These are phyloP conservation scores for Xylaria sp. DNA, from an alignment of 2,329 filamentous ascomycete genomes.

Conservation along the genomic window DNA sequence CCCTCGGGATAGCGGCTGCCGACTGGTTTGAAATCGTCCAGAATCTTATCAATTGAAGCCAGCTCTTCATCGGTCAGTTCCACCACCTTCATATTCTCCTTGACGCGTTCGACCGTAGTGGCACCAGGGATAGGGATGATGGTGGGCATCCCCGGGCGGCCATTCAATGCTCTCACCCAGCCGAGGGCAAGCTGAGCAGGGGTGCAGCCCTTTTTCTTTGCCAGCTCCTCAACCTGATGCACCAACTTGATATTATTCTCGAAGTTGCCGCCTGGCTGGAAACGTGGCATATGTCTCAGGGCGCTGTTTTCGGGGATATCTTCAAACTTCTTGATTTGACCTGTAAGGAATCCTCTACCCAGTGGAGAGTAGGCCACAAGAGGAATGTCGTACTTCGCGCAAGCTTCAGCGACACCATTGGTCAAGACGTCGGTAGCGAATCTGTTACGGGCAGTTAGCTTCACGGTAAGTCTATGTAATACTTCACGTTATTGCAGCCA, in stretches of 20 bases:
- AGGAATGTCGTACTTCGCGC: slow-evolving; percentile 73
- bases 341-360: slow-evolving; percentile 67
- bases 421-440: slow-evolving; percentile 45
- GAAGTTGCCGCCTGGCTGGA: slow-evolving; percentile 69
- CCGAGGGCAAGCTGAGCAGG: slow-evolving; percentile 73
- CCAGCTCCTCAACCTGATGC: slow-evolving; percentile 65
- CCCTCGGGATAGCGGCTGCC: slow-evolving; percentile 61
- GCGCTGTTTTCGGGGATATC: slow-evolving; percentile 67
- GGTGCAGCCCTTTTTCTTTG: slow-evolving; percentile 69
- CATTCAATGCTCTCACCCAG: slow-evolving; percentile 67
- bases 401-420: slow-evolving; percentile 56
- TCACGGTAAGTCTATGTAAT: slow-evolving; percentile 31
- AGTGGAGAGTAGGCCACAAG: slow-evolving; percentile 79
- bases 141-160: slow-evolving; percentile 62
- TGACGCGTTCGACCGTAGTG: slow-evolving; percentile 64
- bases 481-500: neutral
- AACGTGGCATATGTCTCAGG: slow-evolving; percentile 63
- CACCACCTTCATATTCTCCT: slow-evolving; percentile 68
- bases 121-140: slow-evolving; percentile 77
- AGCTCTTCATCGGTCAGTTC: slow-evolving; percentile 63
- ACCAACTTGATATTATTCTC: slow-evolving; percentile 72
- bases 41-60: slow-evolving; percentile 60
- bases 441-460: slow-evolving; percentile 37
- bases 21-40: slow-evolving; percentile 59
- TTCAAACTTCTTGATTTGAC: slow-evolving; percentile 59